Evolutionary conservation across 1,284 basidiomycete genomes (phyloP).

Genomic region (Xerocomus nothofagi): DNA sequence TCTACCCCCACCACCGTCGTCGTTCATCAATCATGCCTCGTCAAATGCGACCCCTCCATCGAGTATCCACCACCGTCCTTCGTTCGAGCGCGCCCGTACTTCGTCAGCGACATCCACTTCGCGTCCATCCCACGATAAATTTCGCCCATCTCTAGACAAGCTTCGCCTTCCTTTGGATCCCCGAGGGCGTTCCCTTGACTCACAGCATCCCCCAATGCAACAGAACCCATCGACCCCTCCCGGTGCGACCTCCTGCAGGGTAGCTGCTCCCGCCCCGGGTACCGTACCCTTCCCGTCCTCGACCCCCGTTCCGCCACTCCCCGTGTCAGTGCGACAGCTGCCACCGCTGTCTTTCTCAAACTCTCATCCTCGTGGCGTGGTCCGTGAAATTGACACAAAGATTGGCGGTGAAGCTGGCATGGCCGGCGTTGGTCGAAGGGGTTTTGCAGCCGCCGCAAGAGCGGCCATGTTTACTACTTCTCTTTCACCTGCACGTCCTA

Average conservation of each 20-base stretch:
- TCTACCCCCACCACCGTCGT: conserved; percentile 6
- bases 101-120: conserved; percentile 16
- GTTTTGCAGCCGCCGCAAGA: conserved; percentile 78
- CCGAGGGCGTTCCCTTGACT: conserved; percentile 19
- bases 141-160: conserved; percentile 16
- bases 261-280: conserved; percentile 4
- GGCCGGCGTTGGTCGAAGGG: conserved; percentile 85
- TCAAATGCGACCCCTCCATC: conserved; percentile 16
- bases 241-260: conserved; percentile 2
- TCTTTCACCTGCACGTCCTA: conserved; percentile 11
- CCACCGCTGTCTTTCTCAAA: conserved; percentile 16
- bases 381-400: conserved; percentile 56
- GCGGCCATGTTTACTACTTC: conserved; percentile 58
- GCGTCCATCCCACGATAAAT: conserved; percentile 17
- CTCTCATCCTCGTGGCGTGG: conserved; percentile 1
- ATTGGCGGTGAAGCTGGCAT: conserved; percentile 81
- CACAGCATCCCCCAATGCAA: conserved; percentile 8
- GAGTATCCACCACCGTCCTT: conserved; percentile 12
- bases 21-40: conserved; percentile 4
- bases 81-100: conserved; percentile 18
- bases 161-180: conserved; percentile 12
- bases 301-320: not conserved
- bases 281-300: conserved; percentile 20
- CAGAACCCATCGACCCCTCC: conserved; percentile 2
- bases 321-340: conserved; percentile 20